phyloP scores from a whole-genome alignment of 1,284 basidiomycete genomes.

The Rhodotorula sp. region DNA sequence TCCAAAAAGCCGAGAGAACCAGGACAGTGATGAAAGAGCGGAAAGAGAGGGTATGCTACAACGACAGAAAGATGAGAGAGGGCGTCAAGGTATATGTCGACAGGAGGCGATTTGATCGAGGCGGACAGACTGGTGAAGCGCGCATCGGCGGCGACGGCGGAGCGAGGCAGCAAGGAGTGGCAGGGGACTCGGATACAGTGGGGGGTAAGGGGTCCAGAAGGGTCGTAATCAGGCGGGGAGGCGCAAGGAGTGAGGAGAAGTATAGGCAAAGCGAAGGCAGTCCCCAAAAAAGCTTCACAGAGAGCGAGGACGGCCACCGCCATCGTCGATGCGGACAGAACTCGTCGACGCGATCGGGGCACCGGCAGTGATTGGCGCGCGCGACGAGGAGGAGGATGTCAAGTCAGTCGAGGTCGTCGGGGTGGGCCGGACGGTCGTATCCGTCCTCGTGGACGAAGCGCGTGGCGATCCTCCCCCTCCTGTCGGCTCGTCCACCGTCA shows the following conservation, averaged over 20 bases:
- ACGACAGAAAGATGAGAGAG: conserved; percentile 1
- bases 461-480: neutral
- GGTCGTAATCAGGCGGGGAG: too few relatives aligned
- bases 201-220: too few relatives aligned
- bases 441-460: neutral
- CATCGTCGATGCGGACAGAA: neutral
- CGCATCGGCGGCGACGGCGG: too few relatives aligned
- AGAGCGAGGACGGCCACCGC: neutral
- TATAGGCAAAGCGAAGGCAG: too few relatives aligned
- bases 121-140: neutral
- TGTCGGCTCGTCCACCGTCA: neutral
- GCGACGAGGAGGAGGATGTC: neutral
- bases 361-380: neutral
- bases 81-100: neutral
- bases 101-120: neutral
- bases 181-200: too few relatives aligned
- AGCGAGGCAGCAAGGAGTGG: neutral
- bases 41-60: neutral
- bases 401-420: too few relatives aligned
- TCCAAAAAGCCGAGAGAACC: neutral
- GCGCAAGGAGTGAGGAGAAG: too few relatives aligned
- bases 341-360: too few relatives aligned
- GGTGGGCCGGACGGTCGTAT: neutral
- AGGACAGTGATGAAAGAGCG: too few relatives aligned
- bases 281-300: neutral